Base-by-base conservation (phyloP, 176 grass and related monocot genomes). In the Oryza longistaminata region DNA sequence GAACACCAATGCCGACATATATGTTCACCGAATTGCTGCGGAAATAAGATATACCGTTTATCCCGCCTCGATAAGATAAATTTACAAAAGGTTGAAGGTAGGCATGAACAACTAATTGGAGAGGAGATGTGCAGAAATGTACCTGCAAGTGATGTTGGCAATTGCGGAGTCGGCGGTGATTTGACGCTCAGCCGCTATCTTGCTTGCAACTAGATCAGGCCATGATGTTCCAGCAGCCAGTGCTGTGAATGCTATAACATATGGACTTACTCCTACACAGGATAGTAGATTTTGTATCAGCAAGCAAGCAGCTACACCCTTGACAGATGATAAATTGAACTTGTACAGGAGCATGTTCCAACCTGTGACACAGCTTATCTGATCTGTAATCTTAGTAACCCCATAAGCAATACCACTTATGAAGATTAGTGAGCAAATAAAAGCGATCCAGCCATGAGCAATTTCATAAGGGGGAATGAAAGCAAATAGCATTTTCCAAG, bases 141-240 rank as follows among this genome's bases (percentile, higher is more conserved):
- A 95, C 95, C 95, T 97, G 92, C 95, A 98, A 78, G 91, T 98
- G 79, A 98, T 98, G 81, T 98, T 98, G 46, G 95, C 89, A 35
- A 98, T 98, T 46, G 95, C 95, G 68, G 95, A 98, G 87, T 98
- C 91, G 48, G 95, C 95, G 1, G 93, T 98, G 37, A 93, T 35
- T 88, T 98, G 95, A 81, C 95, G 95, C 82, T 98, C 93, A 45
- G 95, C 93, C 70, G 95, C 95, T 79, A 98, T 98, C 85, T 98
- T 98, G 81, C 95, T 98, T 8, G 95, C 95, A 73, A 98, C 91
- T 67, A 98, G 78, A 90, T 98, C 95, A 3, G 93, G 93, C 95
- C 95, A 98, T 31, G 95, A 95, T 17, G 95, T 98, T 83, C 95
- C 95, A 79, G 84, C 67, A 0, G 93, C 95, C 66, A 98, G 89